Evolutionary conservation across 1,139 yeast species (phyloP).

Genomic region (Saccharomycopsis crataegensis): DNA sequence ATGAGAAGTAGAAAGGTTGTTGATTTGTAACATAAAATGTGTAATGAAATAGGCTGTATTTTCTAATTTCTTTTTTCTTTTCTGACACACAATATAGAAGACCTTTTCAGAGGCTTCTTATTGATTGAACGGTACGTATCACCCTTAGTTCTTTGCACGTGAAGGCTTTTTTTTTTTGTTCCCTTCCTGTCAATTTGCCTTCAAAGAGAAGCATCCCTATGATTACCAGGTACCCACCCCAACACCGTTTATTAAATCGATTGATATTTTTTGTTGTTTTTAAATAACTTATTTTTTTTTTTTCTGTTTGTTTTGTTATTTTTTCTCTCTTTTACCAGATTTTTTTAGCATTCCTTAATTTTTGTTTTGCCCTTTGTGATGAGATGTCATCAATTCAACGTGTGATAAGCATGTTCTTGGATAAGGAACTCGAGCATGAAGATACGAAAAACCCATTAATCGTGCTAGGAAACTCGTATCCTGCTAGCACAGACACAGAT

Average conservation of each 20-base stretch:
- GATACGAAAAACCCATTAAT: constrained; percentile 33
- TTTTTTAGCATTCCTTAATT: background rate
- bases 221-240: background rate
- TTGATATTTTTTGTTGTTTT: background rate
- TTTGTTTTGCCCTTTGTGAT: background rate
- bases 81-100: too few species aligned
- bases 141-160: too few species aligned
- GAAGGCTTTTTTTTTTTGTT: background rate
- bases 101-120: too few species aligned
- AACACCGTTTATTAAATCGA: background rate
- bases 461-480: constrained; percentile 36
- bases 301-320: background rate
- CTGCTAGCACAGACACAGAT: background rate
- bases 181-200: background rate
- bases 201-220: background rate
- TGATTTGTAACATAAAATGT: too few species aligned
- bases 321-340: too few species aligned
- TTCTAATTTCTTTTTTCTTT: too few species aligned
- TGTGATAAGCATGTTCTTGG: constrained; percentile 37
- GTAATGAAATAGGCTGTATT: too few species aligned
- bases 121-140: too few species aligned
- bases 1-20: too few species aligned
- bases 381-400: constrained; percentile 25
- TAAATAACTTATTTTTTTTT: background rate
- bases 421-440: constrained; percentile 33